phyloP scores from a whole-genome alignment of 2,329 filamentous ascomycete species.

The Aspergillus latus region DNA sequence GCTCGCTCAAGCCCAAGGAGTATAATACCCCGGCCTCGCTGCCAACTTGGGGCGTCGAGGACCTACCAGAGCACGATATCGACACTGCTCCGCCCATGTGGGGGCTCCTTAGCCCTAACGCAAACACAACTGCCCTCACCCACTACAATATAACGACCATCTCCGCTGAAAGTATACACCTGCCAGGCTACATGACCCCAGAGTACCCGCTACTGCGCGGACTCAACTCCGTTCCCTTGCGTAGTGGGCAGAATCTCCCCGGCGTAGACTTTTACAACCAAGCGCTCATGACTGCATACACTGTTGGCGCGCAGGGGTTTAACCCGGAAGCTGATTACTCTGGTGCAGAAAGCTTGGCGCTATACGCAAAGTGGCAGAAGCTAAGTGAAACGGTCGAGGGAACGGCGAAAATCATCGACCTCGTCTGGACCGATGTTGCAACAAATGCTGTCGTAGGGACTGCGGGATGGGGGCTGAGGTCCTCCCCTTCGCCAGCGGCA shows the following conservation, averaged over 20 bases:
- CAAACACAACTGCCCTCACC: too few relatives aligned
- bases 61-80: too few relatives aligned
- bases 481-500: background rate
- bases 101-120: too few relatives aligned
- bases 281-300: constrained; percentile 20
- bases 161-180: too few relatives aligned
- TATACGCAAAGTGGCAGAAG: constrained; percentile 45
- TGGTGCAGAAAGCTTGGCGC: constrained; percentile 40
- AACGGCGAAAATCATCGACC: constrained; percentile 41
- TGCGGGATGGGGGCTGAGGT: background rate
- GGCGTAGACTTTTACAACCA: background rate
- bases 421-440: constrained; percentile 49
- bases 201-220: background rate
- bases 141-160: too few relatives aligned
- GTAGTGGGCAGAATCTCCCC: constrained; percentile 32
- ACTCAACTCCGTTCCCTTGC: constrained; percentile 11
- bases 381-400: constrained; percentile 28
- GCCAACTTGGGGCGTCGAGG: too few relatives aligned
- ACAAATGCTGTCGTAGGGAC: constrained; percentile 48
- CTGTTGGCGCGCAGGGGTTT: background rate
- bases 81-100: too few relatives aligned
- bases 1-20: too few relatives aligned
- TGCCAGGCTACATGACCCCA: constrained; percentile 24
- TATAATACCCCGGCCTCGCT: too few relatives aligned
- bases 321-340: constrained; percentile 33